A percentile compares a stretch with the other conserved stretches of the same genome.
Evolutionary conservation across 2,329 filamentous ascomycete species (phyloP).

Genomic region (Xylariaceae sp.): DNA sequence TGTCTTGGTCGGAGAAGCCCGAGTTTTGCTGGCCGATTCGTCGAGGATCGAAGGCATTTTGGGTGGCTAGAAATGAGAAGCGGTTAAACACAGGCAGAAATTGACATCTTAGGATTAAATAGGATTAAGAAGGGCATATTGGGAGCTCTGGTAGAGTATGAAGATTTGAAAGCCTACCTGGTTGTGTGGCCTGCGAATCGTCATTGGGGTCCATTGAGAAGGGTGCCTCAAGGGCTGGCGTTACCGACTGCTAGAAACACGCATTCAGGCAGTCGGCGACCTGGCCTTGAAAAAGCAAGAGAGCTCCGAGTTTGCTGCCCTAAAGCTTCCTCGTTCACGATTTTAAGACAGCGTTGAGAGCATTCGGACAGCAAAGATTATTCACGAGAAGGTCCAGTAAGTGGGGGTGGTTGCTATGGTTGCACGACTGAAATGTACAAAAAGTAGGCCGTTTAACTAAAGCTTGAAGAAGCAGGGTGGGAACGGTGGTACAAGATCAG

Average conservation of each 20-base stretch:
- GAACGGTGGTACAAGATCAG: not conserved
- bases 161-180: conserved; percentile 36
- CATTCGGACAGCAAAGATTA: conserved; percentile 3
- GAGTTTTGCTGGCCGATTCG: conserved; percentile 81
- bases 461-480: not conserved
- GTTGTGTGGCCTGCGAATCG: conserved; percentile 44
- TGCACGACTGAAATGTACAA: conserved; percentile 2
- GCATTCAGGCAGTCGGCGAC: conserved; percentile 36
- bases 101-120: too few relatives aligned
- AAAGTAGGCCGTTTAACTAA: not conserved
- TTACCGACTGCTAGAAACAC: conserved; percentile 36
- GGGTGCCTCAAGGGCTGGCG: conserved; percentile 24
- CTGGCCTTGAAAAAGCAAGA: conserved; percentile 18
- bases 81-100: conserved; percentile 19
- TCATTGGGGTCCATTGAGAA: conserved; percentile 39
- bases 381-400: not conserved
- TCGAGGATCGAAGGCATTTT: conserved; percentile 81
- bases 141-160: not conserved
- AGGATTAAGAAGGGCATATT: not conserved
- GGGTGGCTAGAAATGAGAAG: conserved; percentile 65
- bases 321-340: conserved; percentile 12
- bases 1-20: conserved; percentile 80
- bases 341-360: not conserved
- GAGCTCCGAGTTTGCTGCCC: conserved; percentile 7
- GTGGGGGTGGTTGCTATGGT: conserved; percentile 20